Evolutionary conservation across 176 grass and related monocot genomes (phyloP).

Genomic region (Panicum miliaceum): DNA sequence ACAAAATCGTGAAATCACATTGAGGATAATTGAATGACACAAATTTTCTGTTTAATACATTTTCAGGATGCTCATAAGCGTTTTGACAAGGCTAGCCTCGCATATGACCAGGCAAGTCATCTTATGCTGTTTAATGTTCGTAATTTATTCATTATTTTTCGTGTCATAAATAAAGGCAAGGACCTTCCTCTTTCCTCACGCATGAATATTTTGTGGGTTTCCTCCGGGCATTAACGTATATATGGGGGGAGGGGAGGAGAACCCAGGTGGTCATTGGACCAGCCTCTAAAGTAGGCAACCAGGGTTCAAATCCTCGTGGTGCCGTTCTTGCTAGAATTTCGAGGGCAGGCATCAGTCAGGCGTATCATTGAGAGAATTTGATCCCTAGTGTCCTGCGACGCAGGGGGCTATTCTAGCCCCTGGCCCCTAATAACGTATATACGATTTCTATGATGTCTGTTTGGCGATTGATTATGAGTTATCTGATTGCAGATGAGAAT

Average conservation of each 20-base stretch:
- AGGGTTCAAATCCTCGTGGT: too few relatives aligned
- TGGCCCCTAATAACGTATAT: not conserved
- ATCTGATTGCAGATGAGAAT: conserved; percentile 25
- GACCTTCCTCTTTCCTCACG: not conserved
- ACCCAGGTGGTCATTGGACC: too few relatives aligned
- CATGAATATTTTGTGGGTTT: conserved; percentile 26
- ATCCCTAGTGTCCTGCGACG: too few relatives aligned
- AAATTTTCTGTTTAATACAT: conserved; percentile 42
- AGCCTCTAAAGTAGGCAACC: too few relatives aligned
- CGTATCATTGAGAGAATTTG: too few relatives aligned
- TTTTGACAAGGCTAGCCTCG: conserved; percentile 91
- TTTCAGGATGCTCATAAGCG: conserved; percentile 79
- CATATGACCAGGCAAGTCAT: conserved; percentile 87
- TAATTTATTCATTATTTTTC: not conserved
- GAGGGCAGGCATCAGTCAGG: too few relatives aligned
- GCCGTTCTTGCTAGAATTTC: too few relatives aligned
- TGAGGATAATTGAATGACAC: conserved; percentile 34
- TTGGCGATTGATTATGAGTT: not conserved
- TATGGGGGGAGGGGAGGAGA: too few relatives aligned
- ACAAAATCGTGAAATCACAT: conserved; percentile 4
- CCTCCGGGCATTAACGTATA: too few relatives aligned
- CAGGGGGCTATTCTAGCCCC: too few relatives aligned
- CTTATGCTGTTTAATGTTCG: not conserved
- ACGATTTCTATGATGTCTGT: conserved; percentile 10
- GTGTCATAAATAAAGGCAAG: conserved; percentile 2